phyloP scores from a whole-genome alignment of 1,284 basidiomycete species.

The Pseudomicrostroma phylloplanum region DNA sequence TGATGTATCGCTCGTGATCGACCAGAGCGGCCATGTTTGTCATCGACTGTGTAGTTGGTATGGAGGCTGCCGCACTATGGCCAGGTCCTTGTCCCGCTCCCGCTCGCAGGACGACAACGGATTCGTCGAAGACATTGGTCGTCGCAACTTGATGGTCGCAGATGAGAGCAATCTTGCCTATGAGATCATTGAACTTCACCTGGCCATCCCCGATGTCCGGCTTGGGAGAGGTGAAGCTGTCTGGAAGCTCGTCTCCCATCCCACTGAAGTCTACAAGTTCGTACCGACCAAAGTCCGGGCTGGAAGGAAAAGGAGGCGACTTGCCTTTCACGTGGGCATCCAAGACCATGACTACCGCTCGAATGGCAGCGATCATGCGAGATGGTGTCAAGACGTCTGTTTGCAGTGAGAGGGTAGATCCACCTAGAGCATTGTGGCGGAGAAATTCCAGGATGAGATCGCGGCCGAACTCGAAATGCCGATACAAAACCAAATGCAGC shows the following conservation, averaged over 20 bases:
- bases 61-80: conserved; percentile 8
- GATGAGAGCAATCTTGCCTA: conserved; percentile 62
- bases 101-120: conserved; percentile 54
- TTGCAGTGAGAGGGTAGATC: conserved; percentile 38
- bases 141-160: conserved; percentile 67
- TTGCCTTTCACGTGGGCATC: conserved; percentile 65
- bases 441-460: conserved; percentile 63
- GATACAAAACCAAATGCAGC: conserved; percentile 73
- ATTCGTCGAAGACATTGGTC: conserved; percentile 78
- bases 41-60: background rate
- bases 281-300: conserved; percentile 63
- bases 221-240: conserved; percentile 52
- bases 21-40: conserved; percentile 14
- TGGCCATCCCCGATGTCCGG: conserved; percentile 71
- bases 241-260: conserved; percentile 31
- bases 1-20: conserved; percentile 49
- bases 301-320: conserved; percentile 67
- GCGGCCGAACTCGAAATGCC: conserved; percentile 78
- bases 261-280: conserved; percentile 28
- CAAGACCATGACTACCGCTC: conserved; percentile 70
- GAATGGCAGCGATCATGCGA: conserved; percentile 67
- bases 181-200: conserved; percentile 61
- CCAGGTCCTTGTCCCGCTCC: conserved; percentile 14
- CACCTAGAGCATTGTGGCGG: conserved; percentile 32
- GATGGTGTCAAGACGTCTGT: conserved; percentile 36